Percentiles rank a stretch among this genome's conserved stretches.
Conservation (phyloP, 345 rosid species). For the Lumnitzera littorea region DNA sequence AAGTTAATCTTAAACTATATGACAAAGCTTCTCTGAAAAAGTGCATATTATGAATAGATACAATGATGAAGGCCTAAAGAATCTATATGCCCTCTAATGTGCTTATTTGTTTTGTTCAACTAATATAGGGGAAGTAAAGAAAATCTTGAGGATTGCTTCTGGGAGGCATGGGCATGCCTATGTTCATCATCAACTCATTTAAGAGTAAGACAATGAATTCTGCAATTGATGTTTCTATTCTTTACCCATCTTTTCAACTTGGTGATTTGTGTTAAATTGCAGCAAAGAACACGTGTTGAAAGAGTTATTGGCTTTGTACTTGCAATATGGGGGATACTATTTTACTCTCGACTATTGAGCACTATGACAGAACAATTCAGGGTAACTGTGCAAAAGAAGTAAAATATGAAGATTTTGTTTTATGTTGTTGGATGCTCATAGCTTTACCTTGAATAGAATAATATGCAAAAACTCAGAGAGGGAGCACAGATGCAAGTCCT, state of each 20-base stretch:
- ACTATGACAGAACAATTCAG: constrained; percentile 97
- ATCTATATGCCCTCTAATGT: constrained; percentile 3
- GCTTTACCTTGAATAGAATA: constrained; percentile 37
- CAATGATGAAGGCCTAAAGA: neutral
- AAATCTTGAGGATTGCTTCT: constrained; percentile 81
- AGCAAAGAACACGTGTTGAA: constrained; percentile 91
- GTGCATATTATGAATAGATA: neutral
- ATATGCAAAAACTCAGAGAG: constrained; percentile 91
- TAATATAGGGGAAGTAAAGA: constrained; percentile 45
- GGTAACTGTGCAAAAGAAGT: constrained; percentile 33
- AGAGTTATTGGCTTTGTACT: constrained; percentile 78
- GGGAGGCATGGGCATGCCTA: constrained; percentile 99
- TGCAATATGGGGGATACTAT: constrained; percentile 91
- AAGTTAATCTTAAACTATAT: neutral
- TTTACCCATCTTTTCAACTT: constrained; percentile 12
- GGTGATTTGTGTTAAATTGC: constrained; percentile 30
- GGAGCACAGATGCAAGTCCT: constrained; percentile 95
- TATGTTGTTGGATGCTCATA: constrained; percentile 13
- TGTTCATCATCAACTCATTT: constrained; percentile 90
- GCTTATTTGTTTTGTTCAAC: constrained; percentile 5
- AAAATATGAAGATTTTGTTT: constrained; percentile 3
- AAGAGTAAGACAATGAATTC: constrained; percentile 31
- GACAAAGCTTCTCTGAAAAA: neutral
- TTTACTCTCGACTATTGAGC: constrained; percentile 89
- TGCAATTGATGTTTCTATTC: constrained; percentile 3